Conservation (phyloP, 2,329 filamentous ascomycete species). For the Colletotrichum sp. region DNA sequence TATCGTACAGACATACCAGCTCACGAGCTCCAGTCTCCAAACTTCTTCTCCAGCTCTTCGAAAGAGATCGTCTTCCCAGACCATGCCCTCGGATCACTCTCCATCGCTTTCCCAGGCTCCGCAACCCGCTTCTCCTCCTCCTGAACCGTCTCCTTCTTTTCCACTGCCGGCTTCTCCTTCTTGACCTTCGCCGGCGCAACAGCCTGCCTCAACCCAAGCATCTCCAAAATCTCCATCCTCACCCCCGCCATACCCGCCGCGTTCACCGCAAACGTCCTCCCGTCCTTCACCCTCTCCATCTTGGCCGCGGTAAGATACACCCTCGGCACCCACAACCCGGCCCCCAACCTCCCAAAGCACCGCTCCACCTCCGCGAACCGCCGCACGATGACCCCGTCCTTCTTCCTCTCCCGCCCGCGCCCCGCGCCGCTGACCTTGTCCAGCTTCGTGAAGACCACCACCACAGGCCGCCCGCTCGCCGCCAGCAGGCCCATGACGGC, state of each 20-base stretch:
- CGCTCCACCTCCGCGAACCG: constrained; percentile 14
- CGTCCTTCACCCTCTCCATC: constrained; percentile 35
- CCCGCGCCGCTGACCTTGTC: constrained; percentile 47
- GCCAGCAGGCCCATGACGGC: constrained; percentile 53
- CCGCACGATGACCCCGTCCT: constrained; percentile 25
- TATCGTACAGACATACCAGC: not conserved
- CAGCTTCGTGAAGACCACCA: constrained; percentile 61
- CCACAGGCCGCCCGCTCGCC: constrained; percentile 47
- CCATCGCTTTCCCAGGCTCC: constrained; percentile 11
- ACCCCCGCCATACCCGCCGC: constrained; percentile 45
- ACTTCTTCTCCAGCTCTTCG: constrained; percentile 33
- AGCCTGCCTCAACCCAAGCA: constrained; percentile 38
- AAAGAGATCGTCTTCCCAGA: constrained; percentile 38
- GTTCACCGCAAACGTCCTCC: constrained; percentile 16
- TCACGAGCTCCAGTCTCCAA: constrained; percentile 11
- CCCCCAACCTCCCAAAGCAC: not conserved
- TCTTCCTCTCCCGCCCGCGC: constrained; percentile 21
- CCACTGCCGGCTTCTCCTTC: not conserved
- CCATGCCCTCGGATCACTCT: constrained; percentile 25
- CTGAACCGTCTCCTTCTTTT: not conserved
- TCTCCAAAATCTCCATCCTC: constrained; percentile 42
- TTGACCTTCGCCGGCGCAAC: not conserved
- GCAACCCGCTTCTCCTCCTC: not conserved
- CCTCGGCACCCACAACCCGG: constrained; percentile 31
- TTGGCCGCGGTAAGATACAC: constrained; percentile 43